These are phyloP conservation scores for Paracorniculantispora psalliotae DNA, from an alignment of 2,329 filamentous ascomycete genomes.

Conservation along the genomic window DNA sequence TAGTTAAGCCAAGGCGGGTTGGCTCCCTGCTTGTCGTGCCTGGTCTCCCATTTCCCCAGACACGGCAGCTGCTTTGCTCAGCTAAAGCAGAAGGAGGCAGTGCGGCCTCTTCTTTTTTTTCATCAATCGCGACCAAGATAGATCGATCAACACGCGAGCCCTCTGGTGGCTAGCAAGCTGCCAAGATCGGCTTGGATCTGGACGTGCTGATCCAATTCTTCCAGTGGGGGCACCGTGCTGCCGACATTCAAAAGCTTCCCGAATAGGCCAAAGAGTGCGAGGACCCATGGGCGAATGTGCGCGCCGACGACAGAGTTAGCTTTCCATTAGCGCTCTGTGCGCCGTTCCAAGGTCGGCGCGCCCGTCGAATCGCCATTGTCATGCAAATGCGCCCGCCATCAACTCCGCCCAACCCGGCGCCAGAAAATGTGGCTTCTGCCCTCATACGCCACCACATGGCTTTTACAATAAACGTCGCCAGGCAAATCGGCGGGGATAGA, in stretches of 20 bases:
- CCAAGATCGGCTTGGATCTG: neutral
- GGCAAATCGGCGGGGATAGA: no score
- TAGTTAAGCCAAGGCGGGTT: neutral
- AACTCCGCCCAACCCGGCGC: no score
- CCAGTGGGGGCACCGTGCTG: neutral
- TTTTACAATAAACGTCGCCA: no score
- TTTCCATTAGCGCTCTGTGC: no score
- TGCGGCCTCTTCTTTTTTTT: neutral
- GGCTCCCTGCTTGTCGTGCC: neutral
- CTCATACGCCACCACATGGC: no score
- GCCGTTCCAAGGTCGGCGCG: neutral
- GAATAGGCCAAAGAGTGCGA: neutral
- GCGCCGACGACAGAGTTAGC: no score
- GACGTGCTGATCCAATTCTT: neutral
- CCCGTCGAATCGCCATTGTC: no score
- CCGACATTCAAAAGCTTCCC: neutral
- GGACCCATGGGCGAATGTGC: no score
- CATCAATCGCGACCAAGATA: neutral
- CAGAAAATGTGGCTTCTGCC: no score
- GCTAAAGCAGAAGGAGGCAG: neutral
- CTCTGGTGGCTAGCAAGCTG: no score
- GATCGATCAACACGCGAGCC: neutral
- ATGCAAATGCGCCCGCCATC: neutral
- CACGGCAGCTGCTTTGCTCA: neutral
- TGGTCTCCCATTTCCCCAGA: neutral